A percentile compares a stretch with the other conserved stretches of the same genome.
These are phyloP conservation scores for Colletotrichum sp. DNA, from an alignment of 2,329 filamentous ascomycete genomes.

Conservation along the genomic window DNA sequence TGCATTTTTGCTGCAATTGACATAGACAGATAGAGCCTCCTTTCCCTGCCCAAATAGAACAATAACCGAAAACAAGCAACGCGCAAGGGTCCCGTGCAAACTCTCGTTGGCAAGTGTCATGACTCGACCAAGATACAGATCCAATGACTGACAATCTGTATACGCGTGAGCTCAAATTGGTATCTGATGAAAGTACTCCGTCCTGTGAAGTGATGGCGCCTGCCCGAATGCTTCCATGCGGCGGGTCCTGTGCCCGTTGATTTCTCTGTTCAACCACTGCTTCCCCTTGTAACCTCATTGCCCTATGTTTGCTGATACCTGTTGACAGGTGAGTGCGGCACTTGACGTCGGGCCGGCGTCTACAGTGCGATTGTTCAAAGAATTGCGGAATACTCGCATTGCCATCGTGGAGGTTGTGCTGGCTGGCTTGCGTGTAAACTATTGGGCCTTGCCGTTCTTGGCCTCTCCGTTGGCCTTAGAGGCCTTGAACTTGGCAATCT, in stretches of 20 bases:
- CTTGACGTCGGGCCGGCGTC: background rate
- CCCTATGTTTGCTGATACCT: background rate
- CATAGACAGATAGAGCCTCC: conserved; percentile 11
- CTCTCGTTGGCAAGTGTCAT: background rate
- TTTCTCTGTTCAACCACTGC: background rate
- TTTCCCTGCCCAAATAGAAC: background rate
- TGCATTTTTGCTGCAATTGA: background rate
- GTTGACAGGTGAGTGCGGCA: background rate
- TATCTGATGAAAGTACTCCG: conserved; percentile 20
- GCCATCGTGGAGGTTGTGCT: background rate
- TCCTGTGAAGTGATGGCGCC: conserved; percentile 16
- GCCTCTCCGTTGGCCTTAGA: conserved; percentile 50
- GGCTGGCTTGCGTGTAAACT: conserved; percentile 21
- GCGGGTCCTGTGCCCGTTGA: background rate
- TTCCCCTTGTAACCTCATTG: background rate
- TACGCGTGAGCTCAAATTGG: conserved; percentile 22
- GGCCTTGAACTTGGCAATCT: conserved; percentile 76
- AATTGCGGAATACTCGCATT: background rate
- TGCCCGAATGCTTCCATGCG: conserved; percentile 9
- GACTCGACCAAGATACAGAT: conserved; percentile 11
- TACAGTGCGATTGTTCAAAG: background rate
- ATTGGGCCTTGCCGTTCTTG: conserved; percentile 59
- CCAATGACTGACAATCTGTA: conserved; percentile 19
- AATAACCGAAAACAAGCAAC: conserved; percentile 5
- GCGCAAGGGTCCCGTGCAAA: conserved; percentile 2